A percentile compares a stretch with the other conserved stretches of the same genome.
Evolutionary conservation across 2,329 filamentous ascomycete species (phyloP).

Genomic region (Boeremia lycopersici): DNA sequence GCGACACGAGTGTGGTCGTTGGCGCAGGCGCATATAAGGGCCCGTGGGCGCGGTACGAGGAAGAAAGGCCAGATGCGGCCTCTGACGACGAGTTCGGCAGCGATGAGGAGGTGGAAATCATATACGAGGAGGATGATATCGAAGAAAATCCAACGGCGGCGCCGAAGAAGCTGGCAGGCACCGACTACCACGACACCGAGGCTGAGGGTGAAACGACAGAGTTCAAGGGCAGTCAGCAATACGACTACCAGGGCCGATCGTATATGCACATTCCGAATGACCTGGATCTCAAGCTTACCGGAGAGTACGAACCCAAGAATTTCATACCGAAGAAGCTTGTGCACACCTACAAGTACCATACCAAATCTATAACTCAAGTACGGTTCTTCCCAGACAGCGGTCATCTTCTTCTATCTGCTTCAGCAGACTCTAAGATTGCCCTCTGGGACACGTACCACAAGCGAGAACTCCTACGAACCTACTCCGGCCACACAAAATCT

Average conservation of each 20-base stretch:
- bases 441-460: constrained; percentile 95
- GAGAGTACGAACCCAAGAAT: constrained; percentile 81
- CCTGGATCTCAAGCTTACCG: constrained; percentile 62
- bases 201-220: constrained; percentile 73
- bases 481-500: constrained; percentile 85
- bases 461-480: constrained; percentile 87
- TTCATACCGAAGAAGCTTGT: constrained; percentile 94
- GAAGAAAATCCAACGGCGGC: constrained; percentile 65
- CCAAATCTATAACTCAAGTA: constrained; percentile 83
- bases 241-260: constrained; percentile 92
- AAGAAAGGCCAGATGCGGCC: constrained; percentile 70
- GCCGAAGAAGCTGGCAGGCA: constrained; percentile 62
- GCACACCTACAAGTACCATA: constrained; percentile 84
- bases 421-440: constrained; percentile 88
- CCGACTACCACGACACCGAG: constrained; percentile 56
- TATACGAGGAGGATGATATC: constrained; percentile 75
- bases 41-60: constrained; percentile 87
- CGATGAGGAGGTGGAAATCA: constrained; percentile 75
- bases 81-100: constrained; percentile 67
- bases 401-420: constrained; percentile 86
- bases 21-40: constrained; percentile 89
- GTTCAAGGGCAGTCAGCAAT: constrained; percentile 82
- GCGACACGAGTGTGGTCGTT: constrained; percentile 81
- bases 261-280: constrained; percentile 94
- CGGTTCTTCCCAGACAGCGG: constrained; percentile 89